Evolutionary conservation across 2,329 filamentous ascomycete species (phyloP).

Genomic region (Tolypocladium inflatum): DNA sequence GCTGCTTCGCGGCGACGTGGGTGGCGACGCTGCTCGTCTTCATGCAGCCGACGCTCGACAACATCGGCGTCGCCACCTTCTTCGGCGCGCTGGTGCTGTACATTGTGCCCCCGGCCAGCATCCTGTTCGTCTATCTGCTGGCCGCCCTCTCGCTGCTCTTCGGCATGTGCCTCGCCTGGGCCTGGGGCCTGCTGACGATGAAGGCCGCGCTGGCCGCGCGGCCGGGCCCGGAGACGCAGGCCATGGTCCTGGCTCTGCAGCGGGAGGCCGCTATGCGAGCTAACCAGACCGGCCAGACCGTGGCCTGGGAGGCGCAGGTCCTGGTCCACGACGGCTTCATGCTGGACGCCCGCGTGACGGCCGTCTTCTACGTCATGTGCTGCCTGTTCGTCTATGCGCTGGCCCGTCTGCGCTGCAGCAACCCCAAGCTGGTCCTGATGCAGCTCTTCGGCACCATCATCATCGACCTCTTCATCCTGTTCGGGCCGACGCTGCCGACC

Average conservation of each 20-base stretch:
- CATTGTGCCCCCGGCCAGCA: slow-evolving; percentile 34
- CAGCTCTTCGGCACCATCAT: slow-evolving; percentile 39
- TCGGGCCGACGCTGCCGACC: slow-evolving; percentile 29
- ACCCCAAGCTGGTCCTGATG: slow-evolving; percentile 32
- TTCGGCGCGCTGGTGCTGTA: slow-evolving; percentile 31
- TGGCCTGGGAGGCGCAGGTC: slow-evolving; percentile 18
- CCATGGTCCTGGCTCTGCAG: slow-evolving; percentile 21
- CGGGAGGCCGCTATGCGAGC: slow-evolving; percentile 24
- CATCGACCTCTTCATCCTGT: slow-evolving; percentile 32
- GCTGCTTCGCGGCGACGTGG: slow-evolving; percentile 37
- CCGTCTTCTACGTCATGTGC: slow-evolving; percentile 25
- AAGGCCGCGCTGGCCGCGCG: slow-evolving; percentile 35
- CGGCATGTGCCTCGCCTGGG: slow-evolving; percentile 38
- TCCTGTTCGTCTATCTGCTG: slow-evolving; percentile 35
- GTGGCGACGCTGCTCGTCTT: slow-evolving; percentile 34
- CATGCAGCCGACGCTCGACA: slow-evolving; percentile 29
- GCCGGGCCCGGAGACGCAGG: slow-evolving; percentile 26
- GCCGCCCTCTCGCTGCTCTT: slow-evolving; percentile 30
- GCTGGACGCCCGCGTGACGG: slow-evolving; percentile 35
- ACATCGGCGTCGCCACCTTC: slow-evolving; percentile 34
- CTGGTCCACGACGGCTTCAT: slow-evolving; percentile 34
- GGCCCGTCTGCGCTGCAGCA: slow-evolving; percentile 31
- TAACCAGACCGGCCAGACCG: slow-evolving; percentile 11
- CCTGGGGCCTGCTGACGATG: slow-evolving; percentile 38
- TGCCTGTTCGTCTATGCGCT: slow-evolving; percentile 33